phyloP scores from a whole-genome alignment of 345 rosid species.

The Citrus mangshanensis region DNA sequence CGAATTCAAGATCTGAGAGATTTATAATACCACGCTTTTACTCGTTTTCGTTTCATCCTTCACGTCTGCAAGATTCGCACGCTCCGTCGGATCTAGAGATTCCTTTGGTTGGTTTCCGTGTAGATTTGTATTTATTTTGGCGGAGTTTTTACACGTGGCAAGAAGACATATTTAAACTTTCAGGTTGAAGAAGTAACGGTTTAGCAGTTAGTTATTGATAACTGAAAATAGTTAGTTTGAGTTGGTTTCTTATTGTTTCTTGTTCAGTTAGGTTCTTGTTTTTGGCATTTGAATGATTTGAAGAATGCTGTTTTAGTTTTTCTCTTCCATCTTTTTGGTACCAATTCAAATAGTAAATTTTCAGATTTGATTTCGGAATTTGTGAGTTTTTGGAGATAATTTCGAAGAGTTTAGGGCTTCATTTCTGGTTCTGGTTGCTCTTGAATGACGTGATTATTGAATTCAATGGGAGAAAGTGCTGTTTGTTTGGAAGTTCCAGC shows the following conservation, averaged over 20 bases:
- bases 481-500: slow-evolving; percentile 37
- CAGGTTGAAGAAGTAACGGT: slow-evolving; percentile 13
- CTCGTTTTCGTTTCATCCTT: background rate
- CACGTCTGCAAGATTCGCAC: background rate
- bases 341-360: slow-evolving; percentile 11
- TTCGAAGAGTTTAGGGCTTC: slow-evolving; percentile 22
- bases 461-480: slow-evolving; percentile 53
- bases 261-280: background rate
- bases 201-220: slow-evolving; percentile 23
- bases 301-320: background rate
- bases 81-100: slow-evolving; percentile 13
- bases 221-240: slow-evolving; percentile 4
- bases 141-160: slow-evolving; percentile 9
- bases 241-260: slow-evolving; percentile 9
- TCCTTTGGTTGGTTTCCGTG: slow-evolving; percentile 11
- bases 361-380: slow-evolving; percentile 3
- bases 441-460: slow-evolving; percentile 26
- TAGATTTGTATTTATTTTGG: slow-evolving; percentile 16
- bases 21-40: slow-evolving; percentile 19
- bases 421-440: background rate
- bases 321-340: background rate
- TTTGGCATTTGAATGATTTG: background rate
- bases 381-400: background rate
- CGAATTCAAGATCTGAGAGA: slow-evolving; percentile 40
- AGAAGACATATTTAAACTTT: background rate